Evolutionary conservation across 352 stramenopile species (phyloP), one percentile per base, ranked within the genome.

Genomic region (Pythium brachiatum): DNA sequence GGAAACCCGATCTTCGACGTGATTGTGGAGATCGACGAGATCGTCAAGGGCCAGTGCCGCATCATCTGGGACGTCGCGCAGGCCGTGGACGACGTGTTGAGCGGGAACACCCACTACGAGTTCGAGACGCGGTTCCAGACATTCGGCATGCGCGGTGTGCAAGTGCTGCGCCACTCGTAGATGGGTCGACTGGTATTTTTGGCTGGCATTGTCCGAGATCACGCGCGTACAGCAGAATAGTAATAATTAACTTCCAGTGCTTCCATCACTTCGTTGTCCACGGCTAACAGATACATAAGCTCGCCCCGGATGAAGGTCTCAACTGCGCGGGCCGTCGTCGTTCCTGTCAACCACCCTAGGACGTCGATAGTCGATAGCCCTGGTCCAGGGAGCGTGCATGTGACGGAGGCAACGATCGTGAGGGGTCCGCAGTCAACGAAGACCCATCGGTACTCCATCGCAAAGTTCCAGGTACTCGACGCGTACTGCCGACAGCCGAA

Each of bases 1-100:
- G 80, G 75, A 8, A 76, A 75, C 16, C 84, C 87, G 4, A 86
- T 88, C 20, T 96, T 96, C 61, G 86, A 96, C 31, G 73, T 91
- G 50, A 84, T 97, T 52, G 78, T 97, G n/a, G 89, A 97, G 59
- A 57, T 97, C 18, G 70, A 83, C 38, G 62, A 81, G 34, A 70
- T 74, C 2, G 55, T 70, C 29, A 73, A 66, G n/a, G 69, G 90
- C 44, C 65, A 71, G 23, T 96, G 81, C 66, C 64, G 69, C 13
- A 80, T 96, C 46, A 83, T 92, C 51, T 81, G 65, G 60, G 65
- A 94, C 67, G 73, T 79, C 16, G 85, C 67, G 1, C 68, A 76
- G n/a, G 82, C 86, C 5, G 86, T 94, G 12, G 85, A 95, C 62
- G 71, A 46, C n/a, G 77, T 92, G 21, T 57, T 94, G 2, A 67